Evolutionary conservation across 139 green algal genomes (phyloP), one percentile per base, ranked within the genome.

Genomic region (Bryopsis sp.): DNA sequence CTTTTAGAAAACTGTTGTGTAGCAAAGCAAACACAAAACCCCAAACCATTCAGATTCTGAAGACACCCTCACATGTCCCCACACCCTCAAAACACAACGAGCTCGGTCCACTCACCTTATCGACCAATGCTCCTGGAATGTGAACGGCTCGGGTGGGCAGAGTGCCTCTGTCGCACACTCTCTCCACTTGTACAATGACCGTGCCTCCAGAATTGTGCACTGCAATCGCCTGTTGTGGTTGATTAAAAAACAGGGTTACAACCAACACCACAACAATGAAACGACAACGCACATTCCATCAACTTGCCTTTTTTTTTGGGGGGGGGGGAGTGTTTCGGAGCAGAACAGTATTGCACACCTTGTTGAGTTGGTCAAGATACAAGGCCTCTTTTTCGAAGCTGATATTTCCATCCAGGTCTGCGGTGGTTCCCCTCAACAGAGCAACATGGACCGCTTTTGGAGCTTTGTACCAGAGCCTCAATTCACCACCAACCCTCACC

Each of bases 381-480:
- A 85, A 35, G 22, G 77, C 68, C 33, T 85, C 80, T 0, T 64
- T 47, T n/a, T 81, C 77, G n/a, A 82, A 74, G 37, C 35, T 74
- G n/a, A 85, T 47, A 35, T 85, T 85, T 71, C 80, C 80, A 31
- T 81, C 76, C 29, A 71, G 5, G 64, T 85, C 80, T 29, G 80
- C 77, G 4, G 71, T 79, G 6, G 77, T 84, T 48, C 76, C 80
- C 3, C 80, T 59, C 32, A 85, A 65, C 39, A 85, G 39, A 3
- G 76, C 80, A 2, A 79, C 74, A 36, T 76, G n/a, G 11, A 84
- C 74, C 7, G 31, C 26, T 7, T 58, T 36, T 0, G 72, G 72
- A 2, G 58, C 47, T 62, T 77, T 26, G n/a, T 83, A 85, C 57
- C 58, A 81, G 6, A 85, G 68, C 24, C 70, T 58, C 54, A 77